phyloP scores from a whole-genome alignment of 768 basidiomycete species.

The Sporobolomyces pararoseus region DNA sequence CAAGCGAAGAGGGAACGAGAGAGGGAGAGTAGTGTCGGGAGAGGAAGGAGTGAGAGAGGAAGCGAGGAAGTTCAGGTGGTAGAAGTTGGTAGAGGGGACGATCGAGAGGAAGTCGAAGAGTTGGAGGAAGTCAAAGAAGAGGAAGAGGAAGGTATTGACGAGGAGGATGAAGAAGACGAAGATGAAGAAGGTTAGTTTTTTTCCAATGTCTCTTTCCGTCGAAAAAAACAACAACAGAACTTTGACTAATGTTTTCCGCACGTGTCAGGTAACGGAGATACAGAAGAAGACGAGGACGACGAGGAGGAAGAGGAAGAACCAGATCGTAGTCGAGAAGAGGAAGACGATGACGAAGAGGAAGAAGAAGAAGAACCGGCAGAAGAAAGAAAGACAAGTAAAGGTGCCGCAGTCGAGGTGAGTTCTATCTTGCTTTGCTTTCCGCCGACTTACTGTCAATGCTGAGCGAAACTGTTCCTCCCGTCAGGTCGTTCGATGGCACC shows the following conservation, averaged over 20 bases:
- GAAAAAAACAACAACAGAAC: too few relatives aligned
- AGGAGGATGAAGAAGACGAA: constrained; percentile 5
- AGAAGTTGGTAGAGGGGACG: constrained; percentile 15
- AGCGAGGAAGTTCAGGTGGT: constrained; percentile 10
- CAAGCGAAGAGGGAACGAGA: neutral
- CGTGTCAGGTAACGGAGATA: constrained; percentile 1
- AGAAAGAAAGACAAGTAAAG: constrained; percentile 28
- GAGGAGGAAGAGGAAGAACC: constrained; percentile 9
- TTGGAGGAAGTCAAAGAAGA: constrained; percentile 13
- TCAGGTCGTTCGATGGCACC: constrained; percentile 40
- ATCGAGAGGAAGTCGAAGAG: constrained; percentile 15
- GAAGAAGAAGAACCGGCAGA: constrained; percentile 17
- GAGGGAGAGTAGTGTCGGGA: constrained; percentile 6
- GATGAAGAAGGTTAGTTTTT: constrained; percentile 1
- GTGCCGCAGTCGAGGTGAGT: constrained; percentile 33
- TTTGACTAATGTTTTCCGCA: too few relatives aligned
- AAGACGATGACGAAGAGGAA: constrained; percentile 14
- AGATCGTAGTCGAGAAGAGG: neutral
- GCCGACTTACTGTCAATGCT: neutral
- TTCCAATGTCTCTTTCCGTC: too few relatives aligned
- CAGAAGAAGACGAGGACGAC: constrained; percentile 11
- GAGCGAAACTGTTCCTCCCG: neutral
- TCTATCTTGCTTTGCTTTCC: too few relatives aligned
- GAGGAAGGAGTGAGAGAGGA: constrained; percentile 19
- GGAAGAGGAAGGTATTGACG: constrained; percentile 1